phyloP scores from a whole-genome alignment of 192 early-diverging fungal species.

The Podila minutissima region DNA sequence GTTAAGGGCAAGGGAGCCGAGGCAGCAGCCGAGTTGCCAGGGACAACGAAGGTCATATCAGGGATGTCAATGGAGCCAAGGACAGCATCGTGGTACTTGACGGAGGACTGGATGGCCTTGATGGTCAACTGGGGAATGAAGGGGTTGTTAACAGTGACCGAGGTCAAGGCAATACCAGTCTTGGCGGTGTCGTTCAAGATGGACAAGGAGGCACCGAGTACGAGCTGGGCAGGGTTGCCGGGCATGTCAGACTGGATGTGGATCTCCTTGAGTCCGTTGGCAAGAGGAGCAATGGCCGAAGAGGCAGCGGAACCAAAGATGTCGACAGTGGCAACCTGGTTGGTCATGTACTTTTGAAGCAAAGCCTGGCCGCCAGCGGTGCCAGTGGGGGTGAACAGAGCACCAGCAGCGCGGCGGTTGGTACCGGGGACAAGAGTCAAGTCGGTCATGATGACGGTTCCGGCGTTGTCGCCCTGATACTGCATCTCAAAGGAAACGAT shows the following conservation, averaged over 20 bases:
- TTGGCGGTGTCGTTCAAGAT: constrained; percentile 53
- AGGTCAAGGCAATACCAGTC: constrained; percentile 55
- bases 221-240: constrained; percentile 55
- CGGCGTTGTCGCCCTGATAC: constrained; percentile 54
- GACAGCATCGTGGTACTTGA: constrained; percentile 50
- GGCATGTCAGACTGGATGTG: constrained; percentile 58
- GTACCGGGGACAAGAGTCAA: constrained; percentile 57
- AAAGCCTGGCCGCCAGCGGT: constrained; percentile 57
- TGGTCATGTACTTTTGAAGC: constrained; percentile 61
- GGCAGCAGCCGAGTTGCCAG: constrained; percentile 51
- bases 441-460: constrained; percentile 54
- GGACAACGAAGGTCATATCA: constrained; percentile 46
- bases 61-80: constrained; percentile 62
- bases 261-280: constrained; percentile 52
- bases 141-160: constrained; percentile 63
- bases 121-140: constrained; percentile 61
- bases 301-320: constrained; percentile 56
- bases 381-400: constrained; percentile 58
- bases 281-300: constrained; percentile 58
- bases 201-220: constrained; percentile 54
- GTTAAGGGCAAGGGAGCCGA: constrained; percentile 50
- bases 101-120: constrained; percentile 56
- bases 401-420: constrained; percentile 55
- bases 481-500: constrained; percentile 61
- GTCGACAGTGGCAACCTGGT: constrained; percentile 49